Conservation (phyloP, 768 basidiomycete genomes). For the Coprinopsis sp. region DNA sequence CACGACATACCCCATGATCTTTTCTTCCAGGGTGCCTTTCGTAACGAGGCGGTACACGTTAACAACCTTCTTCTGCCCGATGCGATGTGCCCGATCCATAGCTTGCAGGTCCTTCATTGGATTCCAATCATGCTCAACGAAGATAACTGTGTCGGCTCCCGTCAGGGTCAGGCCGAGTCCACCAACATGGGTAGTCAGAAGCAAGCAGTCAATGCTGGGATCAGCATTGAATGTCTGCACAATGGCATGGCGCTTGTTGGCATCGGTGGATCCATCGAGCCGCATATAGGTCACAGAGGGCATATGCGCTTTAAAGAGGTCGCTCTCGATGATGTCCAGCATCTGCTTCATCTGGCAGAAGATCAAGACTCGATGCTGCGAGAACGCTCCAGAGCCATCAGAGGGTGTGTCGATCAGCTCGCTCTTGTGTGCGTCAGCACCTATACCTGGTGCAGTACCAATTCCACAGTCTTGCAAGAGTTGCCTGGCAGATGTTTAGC, state of each 20-base stretch:
- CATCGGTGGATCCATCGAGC: constrained; percentile 88
- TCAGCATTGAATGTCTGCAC: constrained; percentile 98
- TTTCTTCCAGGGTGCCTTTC: constrained; percentile 95
- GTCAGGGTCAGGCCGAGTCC: constrained; percentile 94
- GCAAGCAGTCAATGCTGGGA: constrained; percentile 92
- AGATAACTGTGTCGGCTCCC: constrained; percentile 98
- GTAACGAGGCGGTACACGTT: constrained; percentile 98
- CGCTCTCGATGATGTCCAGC: constrained; percentile 94
- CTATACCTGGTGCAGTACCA: constrained; percentile 44
- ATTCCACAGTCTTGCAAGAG: constrained; percentile 93
- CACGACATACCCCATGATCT: constrained; percentile 92
- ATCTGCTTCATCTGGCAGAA: constrained; percentile 99
- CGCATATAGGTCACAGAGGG: constrained; percentile 98
- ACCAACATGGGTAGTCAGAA: constrained; percentile 95
- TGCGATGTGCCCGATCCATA: constrained; percentile 97
- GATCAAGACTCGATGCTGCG: constrained; percentile 97
- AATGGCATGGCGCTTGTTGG: constrained; percentile 91
- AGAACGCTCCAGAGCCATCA: constrained; percentile 57
- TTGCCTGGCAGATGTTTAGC: constrained; percentile 54
- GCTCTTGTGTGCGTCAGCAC: constrained; percentile 57
- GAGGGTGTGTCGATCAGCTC: constrained; percentile 60
- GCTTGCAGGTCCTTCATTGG: constrained; percentile 99
- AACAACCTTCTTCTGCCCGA: constrained; percentile 98
- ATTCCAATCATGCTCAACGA: constrained; percentile 99
- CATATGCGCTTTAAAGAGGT: constrained; percentile 89